A percentile compares a stretch with the other conserved stretches of the same genome.
phyloP scores from a whole-genome alignment of 78 protist species.

The Parvularia atlantis region DNA sequence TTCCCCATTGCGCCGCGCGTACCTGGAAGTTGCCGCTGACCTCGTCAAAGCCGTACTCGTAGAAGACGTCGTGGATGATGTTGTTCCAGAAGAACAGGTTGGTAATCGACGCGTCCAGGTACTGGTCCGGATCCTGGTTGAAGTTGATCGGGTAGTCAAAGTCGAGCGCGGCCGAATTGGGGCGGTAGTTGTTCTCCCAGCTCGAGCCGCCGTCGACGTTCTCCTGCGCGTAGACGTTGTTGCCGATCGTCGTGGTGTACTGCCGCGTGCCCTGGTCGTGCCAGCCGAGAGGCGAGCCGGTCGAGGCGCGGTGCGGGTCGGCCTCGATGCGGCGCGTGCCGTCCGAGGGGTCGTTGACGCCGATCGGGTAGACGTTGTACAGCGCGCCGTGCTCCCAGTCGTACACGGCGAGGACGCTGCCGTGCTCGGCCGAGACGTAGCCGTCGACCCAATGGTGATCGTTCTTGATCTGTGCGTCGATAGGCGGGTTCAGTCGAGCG shows the following conservation, averaged over 20 bases:
- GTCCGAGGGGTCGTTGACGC: conserved; percentile 5
- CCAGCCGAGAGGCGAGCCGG: conserved; percentile 9
- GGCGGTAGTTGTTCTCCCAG: conserved; percentile 17
- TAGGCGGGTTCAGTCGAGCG: too few relatives aligned
- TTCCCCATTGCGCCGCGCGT: background rate
- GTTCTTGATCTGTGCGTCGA: too few relatives aligned
- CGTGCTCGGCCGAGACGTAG: background rate
- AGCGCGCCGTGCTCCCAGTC: background rate
- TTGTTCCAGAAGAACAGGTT: conserved; percentile 17
- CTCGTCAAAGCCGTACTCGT: conserved; percentile 4
- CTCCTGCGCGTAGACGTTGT: conserved; percentile 22
- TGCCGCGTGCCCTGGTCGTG: background rate
- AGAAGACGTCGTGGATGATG: conserved; percentile 18
- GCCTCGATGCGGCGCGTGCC: background rate
- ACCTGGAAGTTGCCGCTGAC: conserved; percentile 2
- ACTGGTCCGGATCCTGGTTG: background rate
- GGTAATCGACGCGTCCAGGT: conserved; percentile 2
- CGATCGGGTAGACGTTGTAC: background rate
- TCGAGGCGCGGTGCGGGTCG: background rate
- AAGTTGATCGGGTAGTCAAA: conserved; percentile 9
- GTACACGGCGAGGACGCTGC: background rate
- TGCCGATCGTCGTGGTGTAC: background rate
- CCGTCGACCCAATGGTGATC: background rate
- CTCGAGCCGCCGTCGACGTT: background rate
- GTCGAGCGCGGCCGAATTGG: background rate